Evolutionary conservation across 306 rosid genomes (phyloP).

Genomic region (Lithocarpus polystachyus): DNA sequence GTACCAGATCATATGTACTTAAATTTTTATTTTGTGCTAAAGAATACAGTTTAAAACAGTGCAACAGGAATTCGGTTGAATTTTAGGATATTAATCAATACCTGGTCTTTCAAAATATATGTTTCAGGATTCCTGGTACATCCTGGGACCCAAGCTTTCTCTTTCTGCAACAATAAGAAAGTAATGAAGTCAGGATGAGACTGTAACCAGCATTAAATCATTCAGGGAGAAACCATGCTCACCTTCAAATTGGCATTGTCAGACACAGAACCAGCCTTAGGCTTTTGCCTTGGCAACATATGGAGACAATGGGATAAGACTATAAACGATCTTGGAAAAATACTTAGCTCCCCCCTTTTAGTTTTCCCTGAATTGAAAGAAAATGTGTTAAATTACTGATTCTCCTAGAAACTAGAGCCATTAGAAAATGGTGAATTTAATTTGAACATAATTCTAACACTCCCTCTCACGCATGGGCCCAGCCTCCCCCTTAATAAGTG

Average conservation of each 20-base stretch:
- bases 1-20: no score
- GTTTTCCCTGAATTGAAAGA: conserved; percentile 59
- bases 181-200: not conserved
- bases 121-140: conserved; percentile 72
- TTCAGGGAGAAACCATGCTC: not conserved
- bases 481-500: no score
- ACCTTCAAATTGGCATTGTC: conserved; percentile 63
- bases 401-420: no score
- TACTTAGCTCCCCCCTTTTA: conserved; percentile 85
- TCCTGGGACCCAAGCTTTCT: conserved; percentile 68
- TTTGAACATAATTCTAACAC: no score
- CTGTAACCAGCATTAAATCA: conserved; percentile 14
- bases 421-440: no score
- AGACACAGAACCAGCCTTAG: conserved; percentile 39
- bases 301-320: conserved; percentile 74
- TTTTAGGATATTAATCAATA: conserved; percentile 2
- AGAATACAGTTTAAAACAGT: no score
- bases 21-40: no score
- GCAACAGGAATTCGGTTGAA: no score
- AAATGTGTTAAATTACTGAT: not conserved
- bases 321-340: conserved; percentile 62
- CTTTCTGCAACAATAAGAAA: conserved; percentile 36
- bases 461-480: no score
- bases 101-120: conserved; percentile 75
- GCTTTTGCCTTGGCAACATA: conserved; percentile 82